Evolutionary conservation across 305 asterid species (phyloP), one percentile per base, ranked within the genome.

Genomic region (Petunia hybrid): DNA sequence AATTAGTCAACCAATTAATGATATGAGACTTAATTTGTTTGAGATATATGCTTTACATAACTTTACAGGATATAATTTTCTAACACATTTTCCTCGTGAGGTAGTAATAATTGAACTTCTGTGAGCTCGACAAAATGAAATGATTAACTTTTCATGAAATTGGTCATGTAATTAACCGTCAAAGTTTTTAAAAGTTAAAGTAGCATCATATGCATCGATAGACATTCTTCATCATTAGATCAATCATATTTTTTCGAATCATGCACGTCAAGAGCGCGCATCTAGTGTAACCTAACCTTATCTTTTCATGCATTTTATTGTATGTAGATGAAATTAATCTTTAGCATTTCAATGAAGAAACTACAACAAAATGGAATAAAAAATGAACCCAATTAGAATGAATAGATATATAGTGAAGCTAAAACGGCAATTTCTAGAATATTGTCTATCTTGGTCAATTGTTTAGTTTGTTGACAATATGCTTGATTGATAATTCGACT

Each of bases 161-260:
- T 73, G 35, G 13, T 55, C 45, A 48, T 48, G 63, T 69, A 35
- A 22, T 22, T 22, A 22, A 10, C 0, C 43, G 13, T 48, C 60
- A 45, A 31, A 5, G 41, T 45, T 45, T 70, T 7, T 8, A 35
- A 31, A 62, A 62, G 42, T 35, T 31, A 46, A 46, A 43, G 4
- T 31, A 48, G 61, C 2, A 22, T 69, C 12, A 22, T 4, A 57
- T 57, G 31, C 51, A 73, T 51, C 43, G 12, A 70, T 51, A 31
- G 12, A 48, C 36, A 36, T 35, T 73, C 62, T 6, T 48, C 63
- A 73, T 51, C 41, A 48, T 51, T 73, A 5, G 31, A 40, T 5
- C 78, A 73, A 73, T 73, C 78, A 73, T 73, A 73, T 71, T 31
- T 48, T 22, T 48, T 71, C 41, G 43, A 48, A 48, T 71, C 40